Evolutionary conservation across 345 rosid genomes (phyloP).

Genomic region (Dovyalis caffra): DNA sequence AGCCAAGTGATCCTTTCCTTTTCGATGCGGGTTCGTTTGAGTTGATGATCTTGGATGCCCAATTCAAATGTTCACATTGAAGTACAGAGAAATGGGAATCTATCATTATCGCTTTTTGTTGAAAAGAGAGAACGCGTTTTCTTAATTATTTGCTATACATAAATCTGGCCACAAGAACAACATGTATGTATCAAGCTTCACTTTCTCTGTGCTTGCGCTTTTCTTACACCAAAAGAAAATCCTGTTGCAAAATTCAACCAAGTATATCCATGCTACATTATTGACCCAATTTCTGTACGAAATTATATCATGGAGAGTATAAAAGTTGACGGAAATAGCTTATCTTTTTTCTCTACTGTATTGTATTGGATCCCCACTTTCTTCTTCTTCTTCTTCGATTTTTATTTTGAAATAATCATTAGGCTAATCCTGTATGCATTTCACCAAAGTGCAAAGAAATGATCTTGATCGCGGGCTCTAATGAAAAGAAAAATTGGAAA

Average conservation of each 20-base stretch:
- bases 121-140: too few relatives aligned
- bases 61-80: neutral
- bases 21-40: too few relatives aligned
- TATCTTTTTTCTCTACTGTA: too few relatives aligned
- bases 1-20: too few relatives aligned
- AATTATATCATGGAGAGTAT: too few relatives aligned
- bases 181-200: neutral
- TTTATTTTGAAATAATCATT: neutral
- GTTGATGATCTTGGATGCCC: neutral
- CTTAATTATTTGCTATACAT: too few relatives aligned
- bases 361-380: neutral
- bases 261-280: too few relatives aligned
- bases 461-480: neutral
- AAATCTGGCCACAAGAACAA: neutral
- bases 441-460: neutral
- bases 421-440: neutral
- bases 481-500: too few relatives aligned
- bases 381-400: neutral
- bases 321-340: too few relatives aligned
- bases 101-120: neutral
- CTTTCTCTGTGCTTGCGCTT: neutral
- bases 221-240: neutral
- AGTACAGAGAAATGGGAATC: neutral
- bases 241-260: neutral
- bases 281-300: too few relatives aligned